phyloP scores from a whole-genome alignment of 345 rosid genomes.

The Carallia pectinifolia region DNA sequence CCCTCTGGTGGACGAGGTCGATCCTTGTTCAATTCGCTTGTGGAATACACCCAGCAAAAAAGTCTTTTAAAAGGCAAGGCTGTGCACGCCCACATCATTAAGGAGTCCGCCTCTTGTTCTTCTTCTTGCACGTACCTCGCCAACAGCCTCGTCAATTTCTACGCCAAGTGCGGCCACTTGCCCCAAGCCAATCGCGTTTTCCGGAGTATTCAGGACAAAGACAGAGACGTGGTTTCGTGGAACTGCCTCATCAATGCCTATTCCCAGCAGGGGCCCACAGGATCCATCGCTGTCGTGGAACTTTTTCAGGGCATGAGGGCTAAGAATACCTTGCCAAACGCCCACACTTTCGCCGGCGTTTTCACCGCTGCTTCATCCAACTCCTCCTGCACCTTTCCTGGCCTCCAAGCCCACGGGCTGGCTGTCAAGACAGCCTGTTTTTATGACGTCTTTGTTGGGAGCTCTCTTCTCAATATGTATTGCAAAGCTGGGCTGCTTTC shows the following conservation, averaged over 20 bases:
- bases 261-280: conserved; percentile 50
- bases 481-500: conserved; percentile 51
- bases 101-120: conserved; percentile 23
- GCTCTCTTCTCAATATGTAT: conserved; percentile 65
- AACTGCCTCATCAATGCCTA: conserved; percentile 77
- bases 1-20: conserved; percentile 33
- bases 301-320: conserved; percentile 65
- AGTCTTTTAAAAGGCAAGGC: conserved; percentile 50
- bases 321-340: conserved; percentile 59
- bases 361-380: conserved; percentile 55
- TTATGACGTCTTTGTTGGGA: conserved; percentile 74
- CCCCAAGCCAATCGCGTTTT: conserved; percentile 54
- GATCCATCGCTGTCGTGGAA: conserved; percentile 44
- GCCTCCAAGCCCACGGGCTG: conserved; percentile 66
- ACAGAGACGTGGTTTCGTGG: conserved; percentile 75
- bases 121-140: conserved; percentile 43
- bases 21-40: conserved; percentile 41
- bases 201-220: conserved; percentile 40
- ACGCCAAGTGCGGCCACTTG: conserved; percentile 60
- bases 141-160: conserved; percentile 66
- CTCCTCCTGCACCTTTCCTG: conserved; percentile 31
- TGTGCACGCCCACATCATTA: conserved; percentile 59
- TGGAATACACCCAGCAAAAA: conserved; percentile 43
- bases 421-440: conserved; percentile 52
- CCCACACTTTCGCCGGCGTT: conserved; percentile 74